Evolutionary conservation across 192 early-diverging fungal species (phyloP), one percentile per base, ranked within the genome.

Genomic region (Obelidium mucronatum): DNA sequence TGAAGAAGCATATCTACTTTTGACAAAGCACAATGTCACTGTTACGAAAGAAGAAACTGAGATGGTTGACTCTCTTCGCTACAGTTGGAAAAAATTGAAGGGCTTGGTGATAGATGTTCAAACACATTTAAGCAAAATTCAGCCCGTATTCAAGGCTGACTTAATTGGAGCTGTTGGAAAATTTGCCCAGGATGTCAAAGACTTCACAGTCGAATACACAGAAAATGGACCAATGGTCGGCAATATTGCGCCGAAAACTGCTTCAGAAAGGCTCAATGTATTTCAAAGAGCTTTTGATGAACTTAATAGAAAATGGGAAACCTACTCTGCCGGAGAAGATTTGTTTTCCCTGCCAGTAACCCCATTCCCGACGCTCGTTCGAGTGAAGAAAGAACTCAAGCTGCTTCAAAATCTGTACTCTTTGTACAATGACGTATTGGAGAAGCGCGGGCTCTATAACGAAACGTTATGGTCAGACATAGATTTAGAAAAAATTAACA

Each of bases 61-160:
- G 78, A 90, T 89, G 89, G 89, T 90, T 6, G 89, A 90, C 75
- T 90, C 89, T 0, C 70, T 90, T 17, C 84, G 88, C 22, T 90
- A 90, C 80, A 90, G 88, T 75, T 90, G 88, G 89, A 90, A 90
- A 74, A 90, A 90, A 77, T 78, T 90, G 5, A 90, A 90, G 75
- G 75, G 55, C 59, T 78, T 90, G 34, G 89, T 90, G 17, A 85
- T 90, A 74, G 89, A 90, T 39, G 83, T 86, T 17, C 89, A 90
- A 77, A 80, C 83, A 2, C 87, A 90, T 68, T 73, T 90, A 13
- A 82, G 81, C 79, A 86, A 83, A 60, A 90, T 90, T 78, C 89
- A 90, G 67, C 89, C 89, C 2, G 80, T 88, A 3, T 90, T 90
- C 81, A 86, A 86, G 62, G 86, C 84, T 15, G 89, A 90, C 40